phyloP scores from a whole-genome alignment of 2,329 filamentous ascomycete genomes.

The Arthrinium phaeospermum region DNA sequence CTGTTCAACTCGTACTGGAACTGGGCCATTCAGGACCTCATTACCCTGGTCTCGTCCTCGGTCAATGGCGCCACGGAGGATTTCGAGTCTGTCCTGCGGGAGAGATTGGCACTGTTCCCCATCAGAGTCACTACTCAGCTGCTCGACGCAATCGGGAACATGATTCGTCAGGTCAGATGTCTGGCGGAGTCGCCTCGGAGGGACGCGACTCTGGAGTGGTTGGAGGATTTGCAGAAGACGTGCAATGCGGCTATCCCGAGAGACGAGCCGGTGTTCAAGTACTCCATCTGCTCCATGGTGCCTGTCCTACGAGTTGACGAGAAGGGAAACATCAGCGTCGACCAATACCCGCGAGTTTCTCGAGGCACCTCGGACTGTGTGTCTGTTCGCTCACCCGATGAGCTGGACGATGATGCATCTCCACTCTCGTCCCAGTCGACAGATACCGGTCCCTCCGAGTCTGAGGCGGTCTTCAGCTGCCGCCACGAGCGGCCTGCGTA shows the following conservation, averaged over 20 bases:
- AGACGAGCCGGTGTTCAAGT: constrained; percentile 18
- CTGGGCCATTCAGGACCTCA: constrained; percentile 37
- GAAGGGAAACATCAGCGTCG: constrained; percentile 21
- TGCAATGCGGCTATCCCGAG: constrained; percentile 18
- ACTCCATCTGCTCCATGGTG: constrained; percentile 22
- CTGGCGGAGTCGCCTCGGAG: neutral
- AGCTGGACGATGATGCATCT: neutral
- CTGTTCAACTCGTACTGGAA: constrained; percentile 44
- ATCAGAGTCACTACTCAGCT: constrained; percentile 22
- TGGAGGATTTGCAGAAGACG: constrained; percentile 19
- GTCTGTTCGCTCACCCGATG: neutral
- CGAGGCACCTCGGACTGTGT: constrained; percentile 19
- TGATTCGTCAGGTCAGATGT: constrained; percentile 1
- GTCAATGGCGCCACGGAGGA: constrained; percentile 11
- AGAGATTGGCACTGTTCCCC: constrained; percentile 19
- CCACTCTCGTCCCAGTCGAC: neutral
- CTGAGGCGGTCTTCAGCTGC: neutral
- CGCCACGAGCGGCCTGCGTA: neutral
- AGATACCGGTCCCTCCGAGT: neutral
- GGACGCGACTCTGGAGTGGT: constrained; percentile 17
- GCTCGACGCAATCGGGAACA: constrained; percentile 3
- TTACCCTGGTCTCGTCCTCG: constrained; percentile 18
- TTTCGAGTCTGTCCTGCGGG: constrained; percentile 19
- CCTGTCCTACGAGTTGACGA: constrained; percentile 21
- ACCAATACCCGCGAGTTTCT: constrained; percentile 15